phyloP scores from a whole-genome alignment of 306 rosid species.

The Prinsepia uniflora region DNA sequence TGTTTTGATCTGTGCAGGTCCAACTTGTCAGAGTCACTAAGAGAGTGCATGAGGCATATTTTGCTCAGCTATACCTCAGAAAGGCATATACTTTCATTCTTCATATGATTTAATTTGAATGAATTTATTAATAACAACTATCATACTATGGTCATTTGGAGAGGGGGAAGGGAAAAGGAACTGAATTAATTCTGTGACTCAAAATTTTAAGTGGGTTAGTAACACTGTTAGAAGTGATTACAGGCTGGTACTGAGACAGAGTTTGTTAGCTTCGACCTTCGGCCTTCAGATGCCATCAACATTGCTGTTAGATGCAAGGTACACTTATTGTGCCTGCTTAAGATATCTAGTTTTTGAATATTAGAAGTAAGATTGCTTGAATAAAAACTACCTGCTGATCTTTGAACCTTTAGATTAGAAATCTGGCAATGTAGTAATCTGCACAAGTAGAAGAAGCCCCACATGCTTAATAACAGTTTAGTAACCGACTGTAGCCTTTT shows the following conservation, averaged over 20 bases:
- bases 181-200: neutral
- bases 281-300: conserved; percentile 98
- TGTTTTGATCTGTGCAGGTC: conserved; percentile 52
- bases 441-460: neutral
- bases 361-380: neutral
- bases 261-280: conserved; percentile 79
- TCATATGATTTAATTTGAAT: conserved; percentile 3
- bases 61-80: conserved; percentile 83
- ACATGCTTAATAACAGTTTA: neutral
- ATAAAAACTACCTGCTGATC: neutral
- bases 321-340: conserved; percentile 6
- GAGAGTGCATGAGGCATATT: conserved; percentile 97
- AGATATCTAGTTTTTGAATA: neutral
- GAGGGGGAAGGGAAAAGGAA: neutral
- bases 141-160: neutral
- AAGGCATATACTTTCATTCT: conserved; percentile 48
- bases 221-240: conserved; percentile 15
- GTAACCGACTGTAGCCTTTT: neutral
- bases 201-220: neutral
- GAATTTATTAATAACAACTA: neutral
- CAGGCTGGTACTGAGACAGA: conserved; percentile 76
- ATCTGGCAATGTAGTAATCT: neutral
- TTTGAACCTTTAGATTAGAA: neutral
- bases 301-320: conserved; percentile 98
- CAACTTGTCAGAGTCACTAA: conserved; percentile 80